Evolutionary conservation across 176 grass and related monocot genomes (phyloP).

Genomic region (Avena insularis): DNA sequence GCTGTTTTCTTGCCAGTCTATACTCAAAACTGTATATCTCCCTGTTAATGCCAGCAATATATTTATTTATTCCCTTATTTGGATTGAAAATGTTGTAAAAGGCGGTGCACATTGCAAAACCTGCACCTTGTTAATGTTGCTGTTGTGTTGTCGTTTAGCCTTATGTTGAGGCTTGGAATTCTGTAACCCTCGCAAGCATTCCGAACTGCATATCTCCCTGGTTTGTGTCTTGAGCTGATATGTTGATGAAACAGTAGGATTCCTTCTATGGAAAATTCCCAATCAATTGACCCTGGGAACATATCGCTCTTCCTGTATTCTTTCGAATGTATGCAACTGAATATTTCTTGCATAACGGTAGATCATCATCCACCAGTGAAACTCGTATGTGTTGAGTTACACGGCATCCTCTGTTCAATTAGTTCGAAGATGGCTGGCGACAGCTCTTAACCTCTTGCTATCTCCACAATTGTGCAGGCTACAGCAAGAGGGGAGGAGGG

Average conservation of each 20-base stretch:
- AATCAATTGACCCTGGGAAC: not conserved
- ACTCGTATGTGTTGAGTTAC: not conserved
- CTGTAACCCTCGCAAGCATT: not conserved
- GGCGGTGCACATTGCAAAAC: not conserved
- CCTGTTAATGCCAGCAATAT: not conserved
- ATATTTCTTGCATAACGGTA: not conserved
- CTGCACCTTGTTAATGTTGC: not conserved
- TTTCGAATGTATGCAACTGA: not conserved
- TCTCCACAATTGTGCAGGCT: slow-evolving; percentile 35
- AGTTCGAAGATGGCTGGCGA: not conserved
- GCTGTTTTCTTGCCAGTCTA: not conserved
- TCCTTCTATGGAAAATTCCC: not conserved
- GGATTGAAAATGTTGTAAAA: not conserved
- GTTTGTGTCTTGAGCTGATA: not conserved
- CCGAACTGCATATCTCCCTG: not conserved
- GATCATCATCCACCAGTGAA: not conserved
- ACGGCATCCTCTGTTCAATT: not conserved
- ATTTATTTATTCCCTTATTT: not conserved
- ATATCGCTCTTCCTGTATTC: not conserved
- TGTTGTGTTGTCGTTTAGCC: too few relatives aligned
- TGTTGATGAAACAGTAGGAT: not conserved
- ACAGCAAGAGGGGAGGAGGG: slow-evolving; percentile 67
- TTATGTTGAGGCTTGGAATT: not conserved
- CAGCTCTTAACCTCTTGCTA: not conserved
- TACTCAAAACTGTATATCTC: not conserved